These are phyloP conservation scores for Candida nitratophila DNA, from an alignment of 805 yeast genomes.

Conservation along the genomic window DNA sequence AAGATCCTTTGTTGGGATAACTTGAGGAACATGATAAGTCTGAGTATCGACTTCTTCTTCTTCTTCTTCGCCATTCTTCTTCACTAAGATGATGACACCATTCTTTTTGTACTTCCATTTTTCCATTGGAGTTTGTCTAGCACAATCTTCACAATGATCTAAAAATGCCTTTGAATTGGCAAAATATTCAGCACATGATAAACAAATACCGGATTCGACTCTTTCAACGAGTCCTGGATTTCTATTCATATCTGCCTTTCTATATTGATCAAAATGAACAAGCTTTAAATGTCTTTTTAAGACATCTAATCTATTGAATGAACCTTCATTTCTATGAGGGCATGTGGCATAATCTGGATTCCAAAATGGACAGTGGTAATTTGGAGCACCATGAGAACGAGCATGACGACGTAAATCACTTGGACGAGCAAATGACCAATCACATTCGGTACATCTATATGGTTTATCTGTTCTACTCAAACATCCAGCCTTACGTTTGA, in stretches of 20 bases:
- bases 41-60: neutral
- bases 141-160: slow-evolving; percentile 61
- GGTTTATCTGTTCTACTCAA: slow-evolving; percentile 17
- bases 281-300: slow-evolving; percentile 63
- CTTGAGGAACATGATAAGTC: slow-evolving; percentile 1
- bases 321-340: slow-evolving; percentile 65
- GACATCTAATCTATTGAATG: slow-evolving; percentile 68
- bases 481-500: slow-evolving; percentile 2
- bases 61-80: neutral
- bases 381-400: slow-evolving; percentile 60
- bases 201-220: slow-evolving; percentile 62
- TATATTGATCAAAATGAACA: slow-evolving; percentile 57
- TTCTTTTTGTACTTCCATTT: slow-evolving; percentile 26
- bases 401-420: slow-evolving; percentile 64
- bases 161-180: slow-evolving; percentile 48
- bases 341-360: slow-evolving; percentile 54
- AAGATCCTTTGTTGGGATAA: neutral
- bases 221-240: slow-evolving; percentile 21
- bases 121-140: slow-evolving; percentile 30
- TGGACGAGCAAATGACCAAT: slow-evolving; percentile 65
- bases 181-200: slow-evolving; percentile 55
- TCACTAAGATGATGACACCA: slow-evolving; percentile 14
- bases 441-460: slow-evolving; percentile 40
- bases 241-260: slow-evolving; percentile 8
- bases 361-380: slow-evolving; percentile 71